Percentiles rank a stretch among this genome's conserved stretches.
phyloP scores from a whole-genome alignment of 1,139 yeast species.

The Pichia sp. region DNA sequence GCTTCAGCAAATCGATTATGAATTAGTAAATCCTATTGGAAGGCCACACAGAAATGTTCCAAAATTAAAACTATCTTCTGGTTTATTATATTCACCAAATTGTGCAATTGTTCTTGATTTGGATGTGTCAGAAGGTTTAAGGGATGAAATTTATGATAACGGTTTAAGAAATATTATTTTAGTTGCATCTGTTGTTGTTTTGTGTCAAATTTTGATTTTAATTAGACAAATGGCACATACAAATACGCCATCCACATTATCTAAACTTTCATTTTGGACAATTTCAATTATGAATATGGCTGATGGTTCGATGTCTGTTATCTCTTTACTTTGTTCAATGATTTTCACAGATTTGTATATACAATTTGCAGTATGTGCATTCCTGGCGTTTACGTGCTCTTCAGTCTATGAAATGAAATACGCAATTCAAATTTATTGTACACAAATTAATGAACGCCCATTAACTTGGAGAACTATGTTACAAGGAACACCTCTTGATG shows the following conservation, averaged over 20 bases:
- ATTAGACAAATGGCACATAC: constrained; percentile 64
- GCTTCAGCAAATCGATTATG: constrained; percentile 60
- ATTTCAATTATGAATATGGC: constrained; percentile 48
- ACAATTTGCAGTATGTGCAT: constrained; percentile 64
- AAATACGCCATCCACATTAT: constrained; percentile 74
- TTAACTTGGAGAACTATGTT: constrained; percentile 57
- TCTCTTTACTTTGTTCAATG: constrained; percentile 55
- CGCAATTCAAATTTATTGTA: constrained; percentile 59
- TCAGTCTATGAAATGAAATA: constrained; percentile 75
- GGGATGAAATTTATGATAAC: constrained; percentile 44
- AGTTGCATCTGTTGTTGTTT: constrained; percentile 42
- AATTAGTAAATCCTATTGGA: constrained; percentile 65
- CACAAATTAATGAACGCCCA: constrained; percentile 70
- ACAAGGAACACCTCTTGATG: constrained; percentile 46
- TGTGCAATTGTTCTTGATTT: constrained; percentile 59
- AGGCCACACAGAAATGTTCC: constrained; percentile 65
- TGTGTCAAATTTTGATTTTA: constrained; percentile 43
- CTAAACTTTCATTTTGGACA: constrained; percentile 61
- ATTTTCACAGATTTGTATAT: constrained; percentile 53
- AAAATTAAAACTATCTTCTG: constrained; percentile 43
- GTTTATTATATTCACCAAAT: constrained; percentile 78
- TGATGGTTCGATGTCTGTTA: constrained; percentile 64
- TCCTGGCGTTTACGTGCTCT: constrained; percentile 62
- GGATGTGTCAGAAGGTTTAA: constrained; percentile 48
- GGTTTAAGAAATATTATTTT: constrained; percentile 42